phyloP scores from a whole-genome alignment of 108 stramenopile species.

The Stephanodiscus minutulus region DNA sequence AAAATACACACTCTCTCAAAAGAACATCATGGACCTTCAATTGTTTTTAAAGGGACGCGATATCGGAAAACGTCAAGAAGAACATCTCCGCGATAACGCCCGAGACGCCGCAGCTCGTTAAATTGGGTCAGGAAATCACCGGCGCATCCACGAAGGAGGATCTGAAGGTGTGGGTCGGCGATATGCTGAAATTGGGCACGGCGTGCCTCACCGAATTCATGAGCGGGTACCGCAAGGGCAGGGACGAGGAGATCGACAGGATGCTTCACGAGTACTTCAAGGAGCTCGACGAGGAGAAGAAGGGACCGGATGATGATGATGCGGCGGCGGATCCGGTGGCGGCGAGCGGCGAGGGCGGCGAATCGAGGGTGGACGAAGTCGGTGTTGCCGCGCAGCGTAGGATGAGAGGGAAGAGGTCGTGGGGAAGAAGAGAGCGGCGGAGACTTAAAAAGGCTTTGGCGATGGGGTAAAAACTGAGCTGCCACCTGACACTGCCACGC shows the following conservation, averaged over 20 bases:
- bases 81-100: constrained; percentile 56
- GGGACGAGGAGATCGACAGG: constrained; percentile 83
- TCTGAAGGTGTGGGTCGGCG: constrained; percentile 53
- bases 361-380: neutral
- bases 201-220: constrained; percentile 77
- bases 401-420: constrained; percentile 16
- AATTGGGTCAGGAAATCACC: constrained; percentile 59
- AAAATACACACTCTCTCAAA: no score
- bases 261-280: constrained; percentile 85
- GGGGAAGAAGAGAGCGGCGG: constrained; percentile 40
- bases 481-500: neutral
- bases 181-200: constrained; percentile 70
- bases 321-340: constrained; percentile 1
- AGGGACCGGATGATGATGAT: neutral
- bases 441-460: neutral
- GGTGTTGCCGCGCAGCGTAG: neutral
- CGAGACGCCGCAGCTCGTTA: constrained; percentile 50
- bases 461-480: neutral
- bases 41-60: no score
- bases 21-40: no score
- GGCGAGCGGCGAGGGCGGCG: neutral
- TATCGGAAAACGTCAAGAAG: constrained; percentile 54
- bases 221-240: constrained; percentile 82
- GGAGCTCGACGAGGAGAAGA: constrained; percentile 46
- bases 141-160: constrained; percentile 72